Conservation (phyloP, 75 land plant species). For the Isoetes taiwanensis region DNA sequence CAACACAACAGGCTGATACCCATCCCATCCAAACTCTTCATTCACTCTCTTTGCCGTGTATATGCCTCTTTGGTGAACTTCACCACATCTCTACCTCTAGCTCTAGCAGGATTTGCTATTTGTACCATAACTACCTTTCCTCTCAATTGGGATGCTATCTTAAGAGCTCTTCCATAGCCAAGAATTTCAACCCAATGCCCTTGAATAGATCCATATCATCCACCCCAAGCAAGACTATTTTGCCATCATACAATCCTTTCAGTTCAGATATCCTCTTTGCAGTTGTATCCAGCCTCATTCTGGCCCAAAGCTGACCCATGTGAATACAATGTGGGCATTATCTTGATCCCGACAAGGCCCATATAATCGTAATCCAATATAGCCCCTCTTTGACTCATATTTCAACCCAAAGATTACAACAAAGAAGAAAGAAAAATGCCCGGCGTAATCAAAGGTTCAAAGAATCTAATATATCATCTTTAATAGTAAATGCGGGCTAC, state of each 20-base stretch:
- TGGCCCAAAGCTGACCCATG: slow-evolving; percentile 41
- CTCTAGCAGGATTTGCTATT: slow-evolving; percentile 30
- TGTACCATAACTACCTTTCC: slow-evolving; percentile 50
- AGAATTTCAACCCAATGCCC: slow-evolving; percentile 57
- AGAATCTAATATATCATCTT: no score
- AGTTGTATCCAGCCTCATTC: slow-evolving; percentile 30
- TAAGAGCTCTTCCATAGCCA: slow-evolving; percentile 64
- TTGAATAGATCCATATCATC: slow-evolving; percentile 85
- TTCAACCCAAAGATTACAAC: slow-evolving; percentile 52
- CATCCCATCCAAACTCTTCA: slow-evolving; percentile 20
- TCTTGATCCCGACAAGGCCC: slow-evolving; percentile 57
- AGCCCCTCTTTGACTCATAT: slow-evolving; percentile 58
- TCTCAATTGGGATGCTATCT: slow-evolving; percentile 36
- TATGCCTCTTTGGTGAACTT: slow-evolving; percentile 15
- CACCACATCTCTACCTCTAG: slow-evolving; percentile 12
- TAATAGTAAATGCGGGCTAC: no score
- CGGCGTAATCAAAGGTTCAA: slow-evolving; percentile 86
- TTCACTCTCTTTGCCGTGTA: slow-evolving; percentile 18
- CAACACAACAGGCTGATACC: slow-evolving; percentile 21
- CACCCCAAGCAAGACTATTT: slow-evolving; percentile 47
- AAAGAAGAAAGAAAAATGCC: slow-evolving; percentile 63
- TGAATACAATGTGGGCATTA: slow-evolving; percentile 69
- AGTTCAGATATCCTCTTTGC: slow-evolving; percentile 35
- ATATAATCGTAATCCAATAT: slow-evolving; percentile 38
- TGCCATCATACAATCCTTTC: slow-evolving; percentile 26